Percentiles rank a stretch among this genome's conserved stretches.
Conservation (phyloP, 2,329 filamentous ascomycete genomes). For the Tympanopsis confertula region DNA sequence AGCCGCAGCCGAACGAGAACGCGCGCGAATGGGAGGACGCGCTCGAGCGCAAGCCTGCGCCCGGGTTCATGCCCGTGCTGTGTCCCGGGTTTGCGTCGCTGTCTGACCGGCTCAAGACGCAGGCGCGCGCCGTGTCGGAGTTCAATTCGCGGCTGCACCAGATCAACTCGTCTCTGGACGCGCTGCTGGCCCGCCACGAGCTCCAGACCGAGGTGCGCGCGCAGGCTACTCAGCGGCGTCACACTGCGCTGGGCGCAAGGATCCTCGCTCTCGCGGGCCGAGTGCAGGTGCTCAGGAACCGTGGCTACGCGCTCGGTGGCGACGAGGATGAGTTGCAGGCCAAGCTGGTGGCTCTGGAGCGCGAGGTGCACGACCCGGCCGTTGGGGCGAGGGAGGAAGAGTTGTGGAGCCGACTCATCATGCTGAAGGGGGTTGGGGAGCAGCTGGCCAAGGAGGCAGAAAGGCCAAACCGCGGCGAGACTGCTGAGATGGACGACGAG, state of each 20-base stretch:
- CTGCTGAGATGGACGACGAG: slow-evolving; percentile 54
- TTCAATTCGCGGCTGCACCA: slow-evolving; percentile 66
- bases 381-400: slow-evolving; percentile 69
- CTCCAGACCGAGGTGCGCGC: slow-evolving; percentile 65
- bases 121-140: slow-evolving; percentile 56
- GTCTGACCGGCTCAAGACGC: slow-evolving; percentile 59
- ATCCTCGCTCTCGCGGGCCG: slow-evolving; percentile 68
- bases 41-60: slow-evolving; percentile 65
- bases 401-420: slow-evolving; percentile 72
- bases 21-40: slow-evolving; percentile 76
- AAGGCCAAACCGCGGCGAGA: slow-evolving; percentile 44
- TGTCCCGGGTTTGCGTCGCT: slow-evolving; percentile 64
- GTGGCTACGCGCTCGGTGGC: slow-evolving; percentile 68
- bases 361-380: slow-evolving; percentile 61
- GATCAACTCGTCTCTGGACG: slow-evolving; percentile 64
- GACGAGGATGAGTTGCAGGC: slow-evolving; percentile 70
- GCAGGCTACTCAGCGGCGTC: slow-evolving; percentile 60
- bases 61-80: slow-evolving; percentile 66
- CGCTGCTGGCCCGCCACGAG: slow-evolving; percentile 66
- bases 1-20: slow-evolving; percentile 59
- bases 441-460: slow-evolving; percentile 65
- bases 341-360: slow-evolving; percentile 59
- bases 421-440: slow-evolving; percentile 61
- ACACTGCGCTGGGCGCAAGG: slow-evolving; percentile 61
- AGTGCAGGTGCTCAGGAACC: slow-evolving; percentile 69